Percentiles rank a stretch among this genome's conserved stretches.
Evolutionary conservation across 2,329 filamentous ascomycete species (phyloP).

Genomic region (Botrytis byssoidea): DNA sequence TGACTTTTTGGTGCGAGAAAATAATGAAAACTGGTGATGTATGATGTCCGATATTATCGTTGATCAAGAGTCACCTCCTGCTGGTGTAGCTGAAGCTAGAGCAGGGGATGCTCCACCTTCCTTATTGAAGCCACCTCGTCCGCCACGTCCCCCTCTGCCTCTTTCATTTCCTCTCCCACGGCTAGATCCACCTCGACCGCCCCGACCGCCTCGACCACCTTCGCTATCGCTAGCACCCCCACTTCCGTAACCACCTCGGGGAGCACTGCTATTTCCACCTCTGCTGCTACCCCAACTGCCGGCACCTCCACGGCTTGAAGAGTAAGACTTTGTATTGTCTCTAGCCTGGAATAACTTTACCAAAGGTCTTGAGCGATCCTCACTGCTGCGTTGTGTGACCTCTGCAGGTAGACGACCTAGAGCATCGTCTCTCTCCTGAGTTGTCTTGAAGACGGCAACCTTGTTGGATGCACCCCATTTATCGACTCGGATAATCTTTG

Average conservation of each 20-base stretch:
- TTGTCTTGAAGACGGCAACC: slow-evolving; percentile 79
- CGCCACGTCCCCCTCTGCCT: slow-evolving; percentile 56
- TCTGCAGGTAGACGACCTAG: slow-evolving; percentile 73
- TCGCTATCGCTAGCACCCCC: slow-evolving; percentile 76
- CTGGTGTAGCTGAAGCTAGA: slow-evolving; percentile 50
- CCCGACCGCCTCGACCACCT: slow-evolving; percentile 53
- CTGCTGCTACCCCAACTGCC: slow-evolving; percentile 67
- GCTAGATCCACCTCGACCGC: slow-evolving; percentile 57
- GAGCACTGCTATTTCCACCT: slow-evolving; percentile 54
- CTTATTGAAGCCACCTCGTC: slow-evolving; percentile 57
- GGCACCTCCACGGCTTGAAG: slow-evolving; percentile 59
- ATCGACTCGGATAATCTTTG: slow-evolving; percentile 76
- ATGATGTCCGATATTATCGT: slow-evolving; percentile 4
- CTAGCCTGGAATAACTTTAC: slow-evolving; percentile 80
- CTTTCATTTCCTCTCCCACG: slow-evolving; percentile 54
- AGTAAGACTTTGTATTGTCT: slow-evolving; percentile 51
- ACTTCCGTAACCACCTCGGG: slow-evolving; percentile 77
- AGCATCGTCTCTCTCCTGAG: slow-evolving; percentile 77
- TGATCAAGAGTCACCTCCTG: slow-evolving; percentile 34
- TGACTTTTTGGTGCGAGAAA: slow-evolving; percentile 36
- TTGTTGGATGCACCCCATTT: slow-evolving; percentile 78
- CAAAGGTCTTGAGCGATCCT: slow-evolving; percentile 74
- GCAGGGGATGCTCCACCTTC: slow-evolving; percentile 49
- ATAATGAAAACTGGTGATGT: slow-evolving; percentile 27
- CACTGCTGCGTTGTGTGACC: slow-evolving; percentile 66